These are phyloP conservation scores for Wickerhamiella brachini DNA, from an alignment of 805 yeast genomes.

Conservation along the genomic window DNA sequence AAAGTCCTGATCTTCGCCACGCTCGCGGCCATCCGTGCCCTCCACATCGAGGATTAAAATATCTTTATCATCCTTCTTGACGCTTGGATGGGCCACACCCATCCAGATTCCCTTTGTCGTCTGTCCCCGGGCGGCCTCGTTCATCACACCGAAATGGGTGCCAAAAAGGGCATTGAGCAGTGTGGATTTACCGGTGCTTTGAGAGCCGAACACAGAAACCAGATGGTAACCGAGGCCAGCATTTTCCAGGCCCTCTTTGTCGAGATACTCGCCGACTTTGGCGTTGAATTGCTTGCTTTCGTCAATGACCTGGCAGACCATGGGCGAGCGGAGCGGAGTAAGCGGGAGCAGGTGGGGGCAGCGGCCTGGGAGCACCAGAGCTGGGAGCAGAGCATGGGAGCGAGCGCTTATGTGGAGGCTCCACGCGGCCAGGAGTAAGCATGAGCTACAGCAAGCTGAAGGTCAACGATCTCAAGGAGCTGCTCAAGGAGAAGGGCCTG, in stretches of 20 bases:
- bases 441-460: conserved; percentile 18
- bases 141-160: conserved; percentile 87
- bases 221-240: conserved; percentile 71
- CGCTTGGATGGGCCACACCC: conserved; percentile 23
- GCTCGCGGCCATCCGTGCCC: conserved; percentile 95
- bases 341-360: background rate
- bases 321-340: background rate
- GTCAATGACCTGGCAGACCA: conserved; percentile 39
- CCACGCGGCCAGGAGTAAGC: background rate
- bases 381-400: no score
- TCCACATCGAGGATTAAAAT: conserved; percentile 79
- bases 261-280: conserved; percentile 23
- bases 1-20: conserved; percentile 97
- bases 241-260: conserved; percentile 5
- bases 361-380: background rate
- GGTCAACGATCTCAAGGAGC: conserved; percentile 74
- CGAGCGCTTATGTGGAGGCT: no score
- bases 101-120: conserved; percentile 82
- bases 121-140: conserved; percentile 71
- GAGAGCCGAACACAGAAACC: conserved; percentile 93
- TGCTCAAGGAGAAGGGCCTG: conserved; percentile 52
- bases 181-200: conserved; percentile 93
- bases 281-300: conserved; percentile 42
- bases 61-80: background rate
- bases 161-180: conserved; percentile 73